These are phyloP conservation scores for Fusarium annulatum DNA, from an alignment of 2,329 filamentous ascomycete genomes.

Conservation along the genomic window DNA sequence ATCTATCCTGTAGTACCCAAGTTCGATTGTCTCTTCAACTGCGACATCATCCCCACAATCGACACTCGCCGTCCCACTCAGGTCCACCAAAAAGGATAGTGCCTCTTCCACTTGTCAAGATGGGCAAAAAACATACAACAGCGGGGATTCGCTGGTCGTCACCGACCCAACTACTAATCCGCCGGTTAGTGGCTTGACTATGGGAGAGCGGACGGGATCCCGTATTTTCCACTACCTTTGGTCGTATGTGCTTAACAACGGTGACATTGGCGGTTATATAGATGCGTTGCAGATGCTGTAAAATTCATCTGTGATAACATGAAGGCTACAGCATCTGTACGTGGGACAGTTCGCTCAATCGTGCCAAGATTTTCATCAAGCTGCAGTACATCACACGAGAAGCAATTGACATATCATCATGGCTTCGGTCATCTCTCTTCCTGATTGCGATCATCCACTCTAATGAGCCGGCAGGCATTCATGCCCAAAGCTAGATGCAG, in stretches of 20 bases:
- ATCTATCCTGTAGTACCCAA: rapidly evolving
- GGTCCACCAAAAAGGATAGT: background rate
- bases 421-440: too few species aligned
- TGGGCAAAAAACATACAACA: conserved; percentile 11
- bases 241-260: background rate
- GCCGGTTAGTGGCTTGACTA: conserved; percentile 18
- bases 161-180: conserved; percentile 23
- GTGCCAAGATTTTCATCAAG: too few species aligned
- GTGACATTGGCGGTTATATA: background rate
- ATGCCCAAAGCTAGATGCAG: too few species aligned
- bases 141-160: conserved; percentile 23
- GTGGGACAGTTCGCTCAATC: background rate
- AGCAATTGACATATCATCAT: too few species aligned
- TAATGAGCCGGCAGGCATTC: too few species aligned
- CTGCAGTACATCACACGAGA: too few species aligned
- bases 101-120: rapidly evolving
- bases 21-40: rapidly evolving
- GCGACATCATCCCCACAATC: background rate
- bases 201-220: conserved; percentile 23
- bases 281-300: background rate
- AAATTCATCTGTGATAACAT: too few species aligned
- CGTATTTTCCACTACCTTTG: conserved; percentile 16
- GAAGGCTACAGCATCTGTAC: background rate
- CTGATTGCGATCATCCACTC: too few species aligned
- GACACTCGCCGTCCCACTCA: background rate